A percentile compares a stretch with the other conserved stretches of the same genome.
These are phyloP conservation scores for Verticillium dahliae DNA, from an alignment of 2,329 filamentous ascomycete species.

Conservation along the genomic window DNA sequence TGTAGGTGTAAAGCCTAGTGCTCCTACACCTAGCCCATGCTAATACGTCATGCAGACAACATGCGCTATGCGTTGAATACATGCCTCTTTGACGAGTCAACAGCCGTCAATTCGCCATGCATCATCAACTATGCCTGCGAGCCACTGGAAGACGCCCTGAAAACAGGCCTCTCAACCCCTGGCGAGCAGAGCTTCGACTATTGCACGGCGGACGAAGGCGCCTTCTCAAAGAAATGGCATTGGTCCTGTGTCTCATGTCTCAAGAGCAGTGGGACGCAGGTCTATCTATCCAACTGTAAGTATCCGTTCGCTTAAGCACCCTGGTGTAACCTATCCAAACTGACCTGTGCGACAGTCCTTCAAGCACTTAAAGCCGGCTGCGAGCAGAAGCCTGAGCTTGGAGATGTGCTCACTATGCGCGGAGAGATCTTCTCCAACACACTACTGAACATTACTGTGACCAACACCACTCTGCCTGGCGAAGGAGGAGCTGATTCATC, in stretches of 20 bases:
- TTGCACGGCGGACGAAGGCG: constrained; percentile 29
- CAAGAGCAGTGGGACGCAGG: constrained; percentile 28
- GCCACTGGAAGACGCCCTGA: constrained; percentile 29
- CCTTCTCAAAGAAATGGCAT: constrained; percentile 22
- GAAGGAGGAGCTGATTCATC: constrained; percentile 18
- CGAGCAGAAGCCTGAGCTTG: constrained; percentile 32
- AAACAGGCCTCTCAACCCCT: constrained; percentile 20
- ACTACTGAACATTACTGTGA: constrained; percentile 32
- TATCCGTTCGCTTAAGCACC: not conserved
- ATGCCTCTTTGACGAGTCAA: constrained; percentile 32
- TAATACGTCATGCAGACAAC: constrained; percentile 32
- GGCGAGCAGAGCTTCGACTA: constrained; percentile 27
- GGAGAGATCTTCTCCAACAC: constrained; percentile 32
- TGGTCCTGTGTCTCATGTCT: constrained; percentile 36
- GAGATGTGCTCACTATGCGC: constrained; percentile 28
- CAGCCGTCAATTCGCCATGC: constrained; percentile 32
- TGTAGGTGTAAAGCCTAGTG: constrained; percentile 27
- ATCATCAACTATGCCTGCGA: constrained; percentile 32
- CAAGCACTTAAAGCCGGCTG: constrained; percentile 41
- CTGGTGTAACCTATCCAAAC: not conserved
- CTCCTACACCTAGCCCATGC: not conserved
- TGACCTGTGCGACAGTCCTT: constrained; percentile 29
- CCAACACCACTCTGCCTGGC: constrained; percentile 15
- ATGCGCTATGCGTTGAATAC: constrained; percentile 39
- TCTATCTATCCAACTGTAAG: constrained; percentile 44